phyloP scores from a whole-genome alignment of 108 stramenopile genomes.

The Nannochloropsis oceanica region DNA sequence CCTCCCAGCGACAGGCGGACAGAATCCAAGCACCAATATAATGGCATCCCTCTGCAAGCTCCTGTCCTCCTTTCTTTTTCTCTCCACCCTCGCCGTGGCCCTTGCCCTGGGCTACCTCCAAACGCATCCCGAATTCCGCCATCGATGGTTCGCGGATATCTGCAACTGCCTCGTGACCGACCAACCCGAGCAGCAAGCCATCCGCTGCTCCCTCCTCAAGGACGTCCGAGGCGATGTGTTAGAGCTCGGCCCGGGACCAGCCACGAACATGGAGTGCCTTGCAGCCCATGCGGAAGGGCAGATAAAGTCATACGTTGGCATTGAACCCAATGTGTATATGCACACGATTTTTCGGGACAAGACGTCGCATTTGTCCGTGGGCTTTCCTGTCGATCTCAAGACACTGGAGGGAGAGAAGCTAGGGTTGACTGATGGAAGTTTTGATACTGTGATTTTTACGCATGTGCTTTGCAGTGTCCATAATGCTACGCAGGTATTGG shows the following conservation, averaged over 20 bases:
- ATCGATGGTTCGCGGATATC: background rate
- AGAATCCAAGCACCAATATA: background rate
- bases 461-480: conserved; percentile 44
- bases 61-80: background rate
- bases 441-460: conserved; percentile 39
- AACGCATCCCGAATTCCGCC: background rate
- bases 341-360: conserved; percentile 28
- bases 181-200: background rate
- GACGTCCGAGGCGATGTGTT: conserved; percentile 10
- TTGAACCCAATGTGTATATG: conserved; percentile 42
- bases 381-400: conserved; percentile 26
- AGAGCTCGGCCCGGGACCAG: conserved; percentile 46
- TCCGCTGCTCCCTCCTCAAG: conserved; percentile 3
- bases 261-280: conserved; percentile 42
- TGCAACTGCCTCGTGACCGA: background rate
- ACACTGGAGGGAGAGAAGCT: conserved; percentile 36
- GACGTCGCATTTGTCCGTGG: conserved; percentile 16
- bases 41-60: background rate
- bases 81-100: background rate
- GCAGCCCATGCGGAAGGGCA: conserved; percentile 3
- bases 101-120: background rate
- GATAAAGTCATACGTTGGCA: conserved; percentile 38
- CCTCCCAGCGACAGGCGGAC: no score
- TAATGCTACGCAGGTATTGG: conserved; percentile 30
- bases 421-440: conserved; percentile 20